Evolutionary conservation across 2,329 filamentous ascomycete genomes (phyloP).

Genomic region (Byssoonygena ceratinophila): DNA sequence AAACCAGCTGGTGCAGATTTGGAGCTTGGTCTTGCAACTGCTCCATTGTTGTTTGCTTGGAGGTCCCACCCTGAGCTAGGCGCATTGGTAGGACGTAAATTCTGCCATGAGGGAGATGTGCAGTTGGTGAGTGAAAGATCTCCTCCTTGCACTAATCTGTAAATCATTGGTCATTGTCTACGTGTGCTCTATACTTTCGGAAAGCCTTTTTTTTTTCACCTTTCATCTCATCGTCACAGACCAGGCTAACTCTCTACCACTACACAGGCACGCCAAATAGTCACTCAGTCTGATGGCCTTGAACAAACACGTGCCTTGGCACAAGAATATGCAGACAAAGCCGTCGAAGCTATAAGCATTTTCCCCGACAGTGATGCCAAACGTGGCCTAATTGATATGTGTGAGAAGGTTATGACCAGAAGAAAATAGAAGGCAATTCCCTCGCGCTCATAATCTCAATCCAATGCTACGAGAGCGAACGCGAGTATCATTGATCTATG

Average conservation of each 20-base stretch:
- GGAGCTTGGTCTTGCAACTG: conserved; percentile 85
- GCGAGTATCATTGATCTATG: conserved; percentile 7
- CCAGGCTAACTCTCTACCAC: neutral
- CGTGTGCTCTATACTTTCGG: neutral
- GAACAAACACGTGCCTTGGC: conserved; percentile 85
- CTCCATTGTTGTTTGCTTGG: conserved; percentile 92
- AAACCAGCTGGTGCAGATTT: conserved; percentile 93
- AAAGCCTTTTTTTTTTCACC: neutral
- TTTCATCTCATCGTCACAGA: neutral
- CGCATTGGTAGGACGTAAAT: conserved; percentile 82
- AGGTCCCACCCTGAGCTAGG: conserved; percentile 77
- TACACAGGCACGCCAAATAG: conserved; percentile 71
- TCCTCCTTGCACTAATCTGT: neutral
- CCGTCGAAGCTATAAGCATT: conserved; percentile 66
- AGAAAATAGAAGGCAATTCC: conserved; percentile 55
- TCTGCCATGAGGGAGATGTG: conserved; percentile 72
- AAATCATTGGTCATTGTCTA: neutral
- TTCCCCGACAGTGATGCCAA: conserved; percentile 97
- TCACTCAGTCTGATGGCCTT: conserved; percentile 72
- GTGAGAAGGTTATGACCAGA: conserved; percentile 77
- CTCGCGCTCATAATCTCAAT: too few relatives aligned
- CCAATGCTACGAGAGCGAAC: too few relatives aligned
- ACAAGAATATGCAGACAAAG: conserved; percentile 80
- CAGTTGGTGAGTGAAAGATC: conserved; percentile 52
- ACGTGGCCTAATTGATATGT: conserved; percentile 84